phyloP scores from a whole-genome alignment of 2,329 filamentous ascomycete species.

The Colletotrichum viniferum region DNA sequence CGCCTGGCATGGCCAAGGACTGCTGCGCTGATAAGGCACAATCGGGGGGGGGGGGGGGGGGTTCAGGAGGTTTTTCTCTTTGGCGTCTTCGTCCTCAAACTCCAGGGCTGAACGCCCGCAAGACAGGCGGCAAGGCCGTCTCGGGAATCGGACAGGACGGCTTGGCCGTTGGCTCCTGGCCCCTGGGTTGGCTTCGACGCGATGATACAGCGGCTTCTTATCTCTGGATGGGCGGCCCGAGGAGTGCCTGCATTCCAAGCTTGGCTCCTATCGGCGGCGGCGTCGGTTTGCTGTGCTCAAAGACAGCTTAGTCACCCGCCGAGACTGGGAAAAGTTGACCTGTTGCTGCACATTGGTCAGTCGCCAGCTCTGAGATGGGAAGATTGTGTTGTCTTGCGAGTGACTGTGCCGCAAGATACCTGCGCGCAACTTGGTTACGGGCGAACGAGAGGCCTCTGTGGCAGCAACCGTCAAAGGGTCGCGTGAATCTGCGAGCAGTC shows the following conservation, averaged over 20 bases:
- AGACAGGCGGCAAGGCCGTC: neutral
- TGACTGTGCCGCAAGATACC: neutral
- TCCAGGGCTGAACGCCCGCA: slow-evolving; percentile 18
- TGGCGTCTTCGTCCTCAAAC: neutral
- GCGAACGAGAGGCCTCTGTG: neutral
- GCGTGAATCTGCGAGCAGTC: neutral
- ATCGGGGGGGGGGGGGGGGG: neutral
- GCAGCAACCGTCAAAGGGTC: neutral
- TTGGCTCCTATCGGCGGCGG: neutral
- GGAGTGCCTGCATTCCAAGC: neutral
- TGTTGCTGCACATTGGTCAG: neutral
- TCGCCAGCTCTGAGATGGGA: neutral
- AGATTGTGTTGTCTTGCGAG: neutral
- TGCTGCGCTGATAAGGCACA: slow-evolving; percentile 6
- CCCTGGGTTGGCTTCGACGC: neutral
- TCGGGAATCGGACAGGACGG: neutral
- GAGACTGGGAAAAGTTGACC: too few relatives aligned
- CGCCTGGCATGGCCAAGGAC: slow-evolving; percentile 6
- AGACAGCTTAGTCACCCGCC: neutral
- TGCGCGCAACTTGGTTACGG: neutral
- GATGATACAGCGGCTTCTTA: slow-evolving; percentile 13
- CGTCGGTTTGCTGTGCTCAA: neutral
- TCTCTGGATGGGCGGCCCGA: neutral
- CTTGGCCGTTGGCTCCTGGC: neutral
- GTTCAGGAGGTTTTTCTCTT: neutral